Evolutionary conservation across 2,329 filamentous ascomycete genomes (phyloP).

Genomic region (Cladosporium sp.): DNA sequence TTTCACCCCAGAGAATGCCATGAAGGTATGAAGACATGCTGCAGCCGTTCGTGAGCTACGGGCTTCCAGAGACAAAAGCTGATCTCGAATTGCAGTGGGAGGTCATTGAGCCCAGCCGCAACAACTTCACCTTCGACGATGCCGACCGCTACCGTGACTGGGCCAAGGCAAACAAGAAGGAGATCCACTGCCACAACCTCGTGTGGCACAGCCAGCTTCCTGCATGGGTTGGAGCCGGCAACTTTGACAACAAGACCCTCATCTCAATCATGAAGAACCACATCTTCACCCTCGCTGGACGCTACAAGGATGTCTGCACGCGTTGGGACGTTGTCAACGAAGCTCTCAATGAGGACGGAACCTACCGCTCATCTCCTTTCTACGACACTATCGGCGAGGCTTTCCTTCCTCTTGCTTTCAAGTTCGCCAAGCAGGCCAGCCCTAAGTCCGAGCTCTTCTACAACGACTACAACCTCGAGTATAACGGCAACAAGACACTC

Average conservation of each 20-base stretch:
- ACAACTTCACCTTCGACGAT: slow-evolving; percentile 32
- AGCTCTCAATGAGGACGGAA: slow-evolving; percentile 23
- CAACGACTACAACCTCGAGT: slow-evolving; percentile 31
- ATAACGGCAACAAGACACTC: slow-evolving; percentile 20
- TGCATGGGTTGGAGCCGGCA: slow-evolving; percentile 34
- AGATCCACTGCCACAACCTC: slow-evolving; percentile 38
- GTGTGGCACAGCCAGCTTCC: slow-evolving; percentile 42
- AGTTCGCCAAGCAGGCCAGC: slow-evolving; percentile 19
- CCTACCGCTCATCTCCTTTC: slow-evolving; percentile 24
- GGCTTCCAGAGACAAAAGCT: too few species aligned
- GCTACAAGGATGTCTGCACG: slow-evolving; percentile 37
- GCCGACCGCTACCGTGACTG: slow-evolving; percentile 34
- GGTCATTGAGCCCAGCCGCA: slow-evolving; percentile 33
- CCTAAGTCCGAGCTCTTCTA: slow-evolving; percentile 26
- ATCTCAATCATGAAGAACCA: slow-evolving; percentile 40
- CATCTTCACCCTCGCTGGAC: slow-evolving; percentile 36
- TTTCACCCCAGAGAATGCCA: slow-evolving; percentile 36
- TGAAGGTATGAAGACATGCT: slow-evolving; percentile 23
- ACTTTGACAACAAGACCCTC: slow-evolving; percentile 37
- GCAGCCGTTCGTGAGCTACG: too few species aligned
- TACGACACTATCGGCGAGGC: slow-evolving; percentile 27
- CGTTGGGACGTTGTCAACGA: slow-evolving; percentile 31
- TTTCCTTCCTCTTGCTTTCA: slow-evolving; percentile 27
- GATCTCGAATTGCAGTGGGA: slow-evolving; percentile 26
- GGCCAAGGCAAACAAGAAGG: slow-evolving; percentile 33